Evolutionary conservation across 768 basidiomycete species (phyloP).

Genomic region (Chalciporus pseudorubinellus): DNA sequence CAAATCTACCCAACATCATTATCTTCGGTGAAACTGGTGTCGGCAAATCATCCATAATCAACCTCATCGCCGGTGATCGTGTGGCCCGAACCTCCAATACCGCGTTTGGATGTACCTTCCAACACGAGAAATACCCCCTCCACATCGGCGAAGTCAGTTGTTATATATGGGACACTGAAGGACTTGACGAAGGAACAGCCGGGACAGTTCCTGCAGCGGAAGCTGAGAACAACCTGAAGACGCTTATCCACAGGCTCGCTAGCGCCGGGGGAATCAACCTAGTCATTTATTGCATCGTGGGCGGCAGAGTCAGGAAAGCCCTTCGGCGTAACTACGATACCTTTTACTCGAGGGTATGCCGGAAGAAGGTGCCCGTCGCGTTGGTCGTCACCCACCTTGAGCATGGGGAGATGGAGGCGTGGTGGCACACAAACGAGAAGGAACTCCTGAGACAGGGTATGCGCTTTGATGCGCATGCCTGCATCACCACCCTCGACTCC

Average conservation of each 20-base stretch:
- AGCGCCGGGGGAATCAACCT: too few relatives aligned
- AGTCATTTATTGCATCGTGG: too few relatives aligned
- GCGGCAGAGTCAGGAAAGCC: too few relatives aligned
- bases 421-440: too few relatives aligned
- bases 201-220: constrained; percentile 4
- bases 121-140: neutral
- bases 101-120: constrained; percentile 3
- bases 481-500: too few relatives aligned
- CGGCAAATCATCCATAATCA: constrained; percentile 10
- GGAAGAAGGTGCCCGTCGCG: too few relatives aligned
- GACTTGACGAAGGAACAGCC: constrained; percentile 6
- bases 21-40: constrained; percentile 4
- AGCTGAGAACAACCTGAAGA: too few relatives aligned
- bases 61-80: constrained; percentile 3
- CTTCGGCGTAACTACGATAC: constrained; percentile 33
- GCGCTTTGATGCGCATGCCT: too few relatives aligned
- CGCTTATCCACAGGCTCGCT: too few relatives aligned
- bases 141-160: neutral
- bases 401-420: too few relatives aligned
- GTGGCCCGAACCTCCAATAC: constrained; percentile 1
- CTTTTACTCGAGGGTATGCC: constrained; percentile 35
- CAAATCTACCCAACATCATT: constrained; percentile 3
- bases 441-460: too few relatives aligned
- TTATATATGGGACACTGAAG: constrained; percentile 7
- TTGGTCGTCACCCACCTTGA: too few relatives aligned